These are phyloP conservation scores for Quercus ilex DNA, from an alignment of 306 rosid genomes.

Conservation along the genomic window DNA sequence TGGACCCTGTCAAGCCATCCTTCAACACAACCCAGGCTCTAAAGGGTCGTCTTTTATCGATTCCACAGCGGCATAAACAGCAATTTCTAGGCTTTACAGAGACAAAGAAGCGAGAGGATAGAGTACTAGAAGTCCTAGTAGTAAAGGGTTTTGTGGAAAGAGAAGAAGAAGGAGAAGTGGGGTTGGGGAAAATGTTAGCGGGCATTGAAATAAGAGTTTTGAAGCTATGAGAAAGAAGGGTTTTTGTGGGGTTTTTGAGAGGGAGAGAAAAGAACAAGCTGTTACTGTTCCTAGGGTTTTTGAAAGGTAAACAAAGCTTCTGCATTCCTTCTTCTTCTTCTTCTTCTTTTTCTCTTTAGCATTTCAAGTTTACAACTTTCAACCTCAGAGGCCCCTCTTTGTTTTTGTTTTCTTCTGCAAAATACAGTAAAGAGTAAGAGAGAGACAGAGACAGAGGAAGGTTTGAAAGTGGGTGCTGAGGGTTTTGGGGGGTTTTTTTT, in stretches of 20 bases:
- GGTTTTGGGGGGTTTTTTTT: slow-evolving; percentile 6
- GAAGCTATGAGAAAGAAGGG: not conserved
- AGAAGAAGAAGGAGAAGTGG: not conserved
- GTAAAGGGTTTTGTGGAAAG: slow-evolving; percentile 18
- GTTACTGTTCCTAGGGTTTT: slow-evolving; percentile 3
- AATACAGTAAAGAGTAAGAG: not conserved
- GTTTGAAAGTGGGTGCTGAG: not conserved
- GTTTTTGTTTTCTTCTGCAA: not conserved
- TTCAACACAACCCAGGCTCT: slow-evolving; percentile 46
- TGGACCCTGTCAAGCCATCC: slow-evolving; percentile 26
- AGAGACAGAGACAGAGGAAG: too few relatives aligned
- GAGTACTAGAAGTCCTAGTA: not conserved
- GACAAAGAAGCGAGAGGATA: slow-evolving; percentile 19
- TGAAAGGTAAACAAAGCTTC: slow-evolving; percentile 35
- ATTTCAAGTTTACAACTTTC: slow-evolving; percentile 16
- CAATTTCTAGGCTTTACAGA: slow-evolving; percentile 17
- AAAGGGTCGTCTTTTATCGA: slow-evolving; percentile 16
- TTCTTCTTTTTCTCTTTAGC: too few relatives aligned
- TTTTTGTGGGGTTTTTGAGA: not conserved
- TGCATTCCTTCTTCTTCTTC: slow-evolving; percentile 47
- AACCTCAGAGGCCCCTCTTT: not conserved
- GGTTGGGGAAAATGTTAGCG: not conserved
- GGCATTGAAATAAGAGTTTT: slow-evolving; percentile 28
- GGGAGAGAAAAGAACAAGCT: slow-evolving; percentile 9
- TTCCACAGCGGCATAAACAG: slow-evolving; percentile 30